Evolutionary conservation across 2,329 filamentous ascomycete genomes (phyloP).

Genomic region (Colletotrichum karsti): DNA sequence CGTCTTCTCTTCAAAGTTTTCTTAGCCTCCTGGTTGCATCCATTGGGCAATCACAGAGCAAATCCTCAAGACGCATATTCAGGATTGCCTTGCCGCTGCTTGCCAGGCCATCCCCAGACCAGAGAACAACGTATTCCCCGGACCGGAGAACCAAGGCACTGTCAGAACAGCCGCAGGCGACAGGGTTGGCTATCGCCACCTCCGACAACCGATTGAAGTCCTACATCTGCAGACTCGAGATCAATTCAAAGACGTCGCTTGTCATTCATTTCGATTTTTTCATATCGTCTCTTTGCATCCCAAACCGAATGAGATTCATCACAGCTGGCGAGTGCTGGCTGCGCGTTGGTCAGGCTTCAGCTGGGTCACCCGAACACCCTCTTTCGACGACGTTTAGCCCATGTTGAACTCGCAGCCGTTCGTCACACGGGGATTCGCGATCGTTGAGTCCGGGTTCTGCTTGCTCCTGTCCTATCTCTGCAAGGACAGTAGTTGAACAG

Average conservation of each 20-base stretch:
- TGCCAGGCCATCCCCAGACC: not conserved
- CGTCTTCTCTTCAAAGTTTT: not conserved
- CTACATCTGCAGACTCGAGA: not conserved
- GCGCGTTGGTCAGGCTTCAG: not conserved
- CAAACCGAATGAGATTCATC: not conserved
- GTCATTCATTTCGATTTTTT: no score
- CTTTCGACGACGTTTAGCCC: not conserved
- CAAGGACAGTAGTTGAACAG: not conserved
- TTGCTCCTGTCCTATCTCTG: not conserved
- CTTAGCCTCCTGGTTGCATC: not conserved
- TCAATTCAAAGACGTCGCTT: not conserved
- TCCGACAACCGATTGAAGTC: not conserved
- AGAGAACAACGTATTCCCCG: not conserved
- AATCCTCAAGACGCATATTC: not conserved
- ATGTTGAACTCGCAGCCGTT: not conserved
- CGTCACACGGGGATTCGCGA: not conserved
- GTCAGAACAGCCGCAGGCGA: constrained; percentile 6
- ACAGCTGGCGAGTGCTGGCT: no score
- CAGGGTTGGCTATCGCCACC: constrained; percentile 17
- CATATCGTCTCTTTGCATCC: not conserved
- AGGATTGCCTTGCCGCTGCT: not conserved
- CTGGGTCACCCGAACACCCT: not conserved
- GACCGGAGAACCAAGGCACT: constrained; percentile 8
- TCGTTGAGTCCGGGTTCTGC: not conserved
- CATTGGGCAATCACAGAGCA: not conserved